Percentiles rank a stretch among this genome's conserved stretches.
Conservation (phyloP, 2,329 filamentous ascomycete genomes). For the Aspergillus amoenus region DNA sequence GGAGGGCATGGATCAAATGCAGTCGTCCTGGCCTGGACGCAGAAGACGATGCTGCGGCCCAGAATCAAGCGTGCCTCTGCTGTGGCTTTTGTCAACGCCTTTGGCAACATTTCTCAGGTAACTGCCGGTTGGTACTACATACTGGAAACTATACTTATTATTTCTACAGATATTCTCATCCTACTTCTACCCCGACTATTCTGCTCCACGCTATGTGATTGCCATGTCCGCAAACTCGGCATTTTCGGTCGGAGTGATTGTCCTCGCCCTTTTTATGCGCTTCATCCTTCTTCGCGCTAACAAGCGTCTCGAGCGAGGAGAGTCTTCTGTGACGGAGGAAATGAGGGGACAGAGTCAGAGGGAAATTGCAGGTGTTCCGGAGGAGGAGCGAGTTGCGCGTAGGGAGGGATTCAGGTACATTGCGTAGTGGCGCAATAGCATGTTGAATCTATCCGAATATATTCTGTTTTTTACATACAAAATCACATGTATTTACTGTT, state of each 20-base stretch:
- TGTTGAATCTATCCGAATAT: no score
- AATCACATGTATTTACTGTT: no score
- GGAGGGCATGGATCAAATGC: neutral
- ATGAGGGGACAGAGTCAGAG: conserved; percentile 1
- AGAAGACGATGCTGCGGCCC: conserved; percentile 4
- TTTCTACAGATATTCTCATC: neutral
- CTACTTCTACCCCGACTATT: neutral
- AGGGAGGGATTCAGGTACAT: neutral
- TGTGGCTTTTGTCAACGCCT: conserved; percentile 1
- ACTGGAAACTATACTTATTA: neutral
- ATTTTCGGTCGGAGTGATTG: neutral
- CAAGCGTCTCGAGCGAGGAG: neutral
- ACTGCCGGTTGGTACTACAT: no score
- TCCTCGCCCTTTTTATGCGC: neutral
- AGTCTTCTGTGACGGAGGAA: neutral
- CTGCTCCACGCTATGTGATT: neutral
- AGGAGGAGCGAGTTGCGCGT: neutral
- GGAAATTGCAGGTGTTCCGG: neutral
- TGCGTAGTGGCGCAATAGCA: neutral
- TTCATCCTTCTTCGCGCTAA: neutral
- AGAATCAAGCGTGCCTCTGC: neutral
- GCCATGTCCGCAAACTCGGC: conserved; percentile 1
- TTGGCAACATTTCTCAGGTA: conserved; percentile 1
- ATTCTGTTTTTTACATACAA: no score
- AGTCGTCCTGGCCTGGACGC: neutral